Evolutionary conservation across 768 basidiomycete genomes (phyloP).

Genomic region (Boletus edulis): DNA sequence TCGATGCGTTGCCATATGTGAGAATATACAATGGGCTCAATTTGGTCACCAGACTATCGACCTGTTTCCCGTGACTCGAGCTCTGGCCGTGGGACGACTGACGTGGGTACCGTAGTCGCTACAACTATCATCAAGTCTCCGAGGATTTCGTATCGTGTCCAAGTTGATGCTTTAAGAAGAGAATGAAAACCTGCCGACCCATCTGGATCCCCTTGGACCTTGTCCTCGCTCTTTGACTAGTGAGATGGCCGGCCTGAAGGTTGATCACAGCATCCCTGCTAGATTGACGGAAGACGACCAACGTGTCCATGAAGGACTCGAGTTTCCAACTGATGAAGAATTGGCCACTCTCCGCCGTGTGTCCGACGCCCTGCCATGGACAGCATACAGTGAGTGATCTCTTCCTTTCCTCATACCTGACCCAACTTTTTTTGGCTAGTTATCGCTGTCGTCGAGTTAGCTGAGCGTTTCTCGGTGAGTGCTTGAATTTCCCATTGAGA

Average conservation of each 20-base stretch:
- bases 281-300: conserved; percentile 14
- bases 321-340: conserved; percentile 66
- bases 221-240: not conserved
- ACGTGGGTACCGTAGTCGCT: not conserved
- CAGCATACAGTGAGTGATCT: conserved; percentile 38
- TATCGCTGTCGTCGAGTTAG: conserved; percentile 65
- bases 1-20: not conserved
- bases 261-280: conserved; percentile 8
- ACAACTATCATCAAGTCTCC: not conserved
- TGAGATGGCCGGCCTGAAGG: conserved; percentile 11
- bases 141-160: not conserved
- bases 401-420: not conserved
- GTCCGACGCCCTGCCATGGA: conserved; percentile 57
- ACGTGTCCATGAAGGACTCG: conserved; percentile 47
- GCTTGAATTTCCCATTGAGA: not conserved
- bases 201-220: not conserved
- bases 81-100: not conserved
- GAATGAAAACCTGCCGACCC: not conserved
- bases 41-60: too few relatives aligned
- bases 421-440: conserved; percentile 36
- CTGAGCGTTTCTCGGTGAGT: conserved; percentile 70
- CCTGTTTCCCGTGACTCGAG: not conserved
- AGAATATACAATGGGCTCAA: not conserved
- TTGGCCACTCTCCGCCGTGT: conserved; percentile 55
- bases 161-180: conserved; percentile 5